These are phyloP conservation scores for Aspergillus glaucus DNA, from an alignment of 2,329 filamentous ascomycete species.

Conservation along the genomic window DNA sequence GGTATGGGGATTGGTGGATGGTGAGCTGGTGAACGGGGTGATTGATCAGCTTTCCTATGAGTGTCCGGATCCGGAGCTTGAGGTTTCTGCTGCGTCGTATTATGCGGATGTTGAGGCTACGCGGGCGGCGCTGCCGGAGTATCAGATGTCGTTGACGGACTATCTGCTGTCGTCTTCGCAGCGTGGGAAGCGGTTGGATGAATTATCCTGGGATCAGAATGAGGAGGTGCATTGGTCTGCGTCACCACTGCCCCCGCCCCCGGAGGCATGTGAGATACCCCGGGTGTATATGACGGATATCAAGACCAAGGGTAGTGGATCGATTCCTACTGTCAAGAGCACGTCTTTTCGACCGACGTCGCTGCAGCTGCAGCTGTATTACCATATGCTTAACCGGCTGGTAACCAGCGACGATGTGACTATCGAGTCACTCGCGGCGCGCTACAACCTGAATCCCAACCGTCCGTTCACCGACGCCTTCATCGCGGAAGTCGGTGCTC, in stretches of 20 bases:
- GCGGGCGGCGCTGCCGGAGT: slow-evolving; percentile 32
- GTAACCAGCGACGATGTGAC: slow-evolving; percentile 61
- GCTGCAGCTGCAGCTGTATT: slow-evolving; percentile 87
- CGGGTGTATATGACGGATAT: slow-evolving; percentile 76
- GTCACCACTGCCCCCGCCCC: slow-evolving; percentile 8
- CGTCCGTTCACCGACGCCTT: slow-evolving; percentile 71
- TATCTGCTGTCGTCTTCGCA: slow-evolving; percentile 36
- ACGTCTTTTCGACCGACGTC: slow-evolving; percentile 66
- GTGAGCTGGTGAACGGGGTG: slow-evolving; percentile 77
- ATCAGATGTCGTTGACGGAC: slow-evolving; percentile 42
- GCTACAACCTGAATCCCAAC: slow-evolving; percentile 63
- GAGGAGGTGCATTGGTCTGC: slow-evolving; percentile 6
- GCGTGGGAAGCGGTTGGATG: slow-evolving; percentile 29
- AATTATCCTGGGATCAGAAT: slow-evolving; percentile 18
- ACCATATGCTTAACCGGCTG: slow-evolving; percentile 72
- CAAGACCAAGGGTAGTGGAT: slow-evolving; percentile 67
- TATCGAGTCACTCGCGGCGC: slow-evolving; percentile 60
- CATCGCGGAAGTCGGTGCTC: slow-evolving; percentile 62
- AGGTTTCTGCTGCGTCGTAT: slow-evolving; percentile 50
- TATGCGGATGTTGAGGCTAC: slow-evolving; percentile 32
- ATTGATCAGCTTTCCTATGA: slow-evolving; percentile 79
- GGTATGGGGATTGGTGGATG: slow-evolving; percentile 79
- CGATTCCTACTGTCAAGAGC: slow-evolving; percentile 54
- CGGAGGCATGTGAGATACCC: slow-evolving; percentile 19
- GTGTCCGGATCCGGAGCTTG: slow-evolving; percentile 66